Percentiles rank a stretch among this genome's conserved stretches.
Evolutionary conservation across 257 asterid species (phyloP).

Genomic region (Nyctanthes arbortristis): DNA sequence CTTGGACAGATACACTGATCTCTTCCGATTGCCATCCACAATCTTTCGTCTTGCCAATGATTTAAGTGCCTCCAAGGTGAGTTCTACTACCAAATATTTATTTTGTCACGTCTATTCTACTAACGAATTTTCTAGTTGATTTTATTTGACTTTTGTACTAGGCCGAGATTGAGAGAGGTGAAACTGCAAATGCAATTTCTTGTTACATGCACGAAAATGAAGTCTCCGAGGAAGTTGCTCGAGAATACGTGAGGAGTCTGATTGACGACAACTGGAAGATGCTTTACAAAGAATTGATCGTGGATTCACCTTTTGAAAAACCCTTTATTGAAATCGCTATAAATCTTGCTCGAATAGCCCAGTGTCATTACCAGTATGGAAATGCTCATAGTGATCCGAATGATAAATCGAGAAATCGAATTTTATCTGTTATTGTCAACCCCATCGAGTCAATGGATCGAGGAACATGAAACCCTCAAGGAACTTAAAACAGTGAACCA

Average conservation of each 20-base stretch:
- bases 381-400: constrained; percentile 30
- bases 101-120: no score
- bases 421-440: constrained; percentile 18
- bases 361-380: constrained; percentile 15
- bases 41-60: constrained; percentile 20
- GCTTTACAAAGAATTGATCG: constrained; percentile 6
- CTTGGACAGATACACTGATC: constrained; percentile 4
- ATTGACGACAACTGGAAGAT: constrained; percentile 20
- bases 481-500: no score
- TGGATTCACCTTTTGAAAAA: not conserved
- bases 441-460: no score
- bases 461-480: no score
- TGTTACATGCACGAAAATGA: constrained; percentile 36
- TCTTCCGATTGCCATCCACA: constrained; percentile 11
- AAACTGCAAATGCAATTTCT: constrained; percentile 19
- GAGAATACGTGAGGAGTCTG: constrained; percentile 1
- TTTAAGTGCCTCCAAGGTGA: constrained; percentile 13
- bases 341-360: constrained; percentile 20
- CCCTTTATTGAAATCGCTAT: constrained; percentile 5
- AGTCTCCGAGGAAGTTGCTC: constrained; percentile 11
- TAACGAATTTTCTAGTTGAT: no score
- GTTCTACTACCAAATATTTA: no score
- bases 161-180: constrained; percentile 27
- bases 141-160: not conserved
- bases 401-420: constrained; percentile 13